phyloP scores from a whole-genome alignment of 1,139 yeast genomes.

The Kurtzmaniella quercitrusa region DNA sequence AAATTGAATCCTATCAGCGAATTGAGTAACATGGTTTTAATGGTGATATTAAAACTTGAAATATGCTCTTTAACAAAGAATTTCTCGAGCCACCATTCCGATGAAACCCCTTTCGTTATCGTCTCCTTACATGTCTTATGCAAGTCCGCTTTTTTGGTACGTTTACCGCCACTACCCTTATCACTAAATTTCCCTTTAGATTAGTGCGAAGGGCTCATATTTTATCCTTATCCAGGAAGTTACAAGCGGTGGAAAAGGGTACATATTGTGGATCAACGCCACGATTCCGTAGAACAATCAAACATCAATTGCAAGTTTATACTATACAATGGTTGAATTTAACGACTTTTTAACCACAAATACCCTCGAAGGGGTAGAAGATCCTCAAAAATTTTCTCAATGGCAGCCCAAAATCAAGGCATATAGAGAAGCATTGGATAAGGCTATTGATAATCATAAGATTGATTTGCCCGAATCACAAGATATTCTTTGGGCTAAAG shows the following conservation, averaged over 20 bases:
- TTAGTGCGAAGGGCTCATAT: not conserved
- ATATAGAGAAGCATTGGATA: conserved; percentile 17
- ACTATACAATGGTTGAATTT: not conserved
- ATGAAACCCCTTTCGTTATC: no score
- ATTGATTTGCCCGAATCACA: conserved; percentile 12
- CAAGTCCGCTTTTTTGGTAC: no score
- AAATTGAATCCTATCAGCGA: no score
- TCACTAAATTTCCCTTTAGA: no score
- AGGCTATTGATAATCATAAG: conserved; percentile 16
- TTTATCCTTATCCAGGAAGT: not conserved
- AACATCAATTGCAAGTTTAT: not conserved
- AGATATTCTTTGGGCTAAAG: conserved; percentile 10
- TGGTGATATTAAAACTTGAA: no score
- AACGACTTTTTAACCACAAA: not conserved
- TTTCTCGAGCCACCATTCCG: no score
- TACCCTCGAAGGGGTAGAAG: conserved; percentile 13
- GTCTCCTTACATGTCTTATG: no score
- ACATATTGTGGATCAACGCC: not conserved
- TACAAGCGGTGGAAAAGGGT: not conserved
- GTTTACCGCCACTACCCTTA: no score
- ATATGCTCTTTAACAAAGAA: no score
- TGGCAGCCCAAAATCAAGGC: conserved; percentile 20
- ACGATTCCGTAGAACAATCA: not conserved
- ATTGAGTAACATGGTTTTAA: no score
- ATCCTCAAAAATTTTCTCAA: conserved; percentile 15